Base-by-base conservation (phyloP, 1,284 basidiomycete genomes). In the Cryptococcus sp. region DNA sequence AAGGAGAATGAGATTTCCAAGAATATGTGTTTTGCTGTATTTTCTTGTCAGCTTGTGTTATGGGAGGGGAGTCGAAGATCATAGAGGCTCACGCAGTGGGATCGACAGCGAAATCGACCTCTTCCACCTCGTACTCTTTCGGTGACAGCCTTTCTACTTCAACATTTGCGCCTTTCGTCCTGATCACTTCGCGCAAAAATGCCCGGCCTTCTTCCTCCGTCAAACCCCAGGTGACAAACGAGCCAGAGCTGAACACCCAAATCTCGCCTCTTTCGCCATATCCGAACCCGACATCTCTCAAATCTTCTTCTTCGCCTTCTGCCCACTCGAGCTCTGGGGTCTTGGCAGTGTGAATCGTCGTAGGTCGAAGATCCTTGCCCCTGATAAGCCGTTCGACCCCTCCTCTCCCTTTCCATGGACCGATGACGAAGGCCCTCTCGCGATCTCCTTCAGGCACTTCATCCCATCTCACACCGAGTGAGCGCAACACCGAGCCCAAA, bases 1-100 rank as follows among this genome's bases (percentile, higher is more conserved):
- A n/a, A 94, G 84, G 52, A 93, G 89, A 61, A 93, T 93, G 57
- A 94, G 78, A 73, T 94, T 91, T 45, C 91, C 91, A 71, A 93
- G 89, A 51, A 94, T 81, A 22, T 90, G 85, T 0, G 91, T 93
- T 65, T 84, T 81, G 72, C 91, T 93, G 53, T 64, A 42, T n/a
- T 15, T 3, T n/a, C 5, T 31, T 16, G 25, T 50, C 39, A 51
- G 50, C 13, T 45, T n/a, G 40, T 27, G 15, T 35, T 13, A 41
- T 17, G 5, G 5, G 25, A n/a, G 17, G 35, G 25, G 20, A 45
- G 17, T 23, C 8, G 3, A 45, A 19, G 22, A 27, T 35, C 19
- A 39, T 20, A 41, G 6, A 45, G 7, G 83, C 87, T 76, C 76
- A 91, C 88, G 93, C 90, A 56, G 81, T 86, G 35, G 89, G 88